Evolutionary conservation across 1,284 basidiomycete species (phyloP).

Genomic region (Pseudozyma pruni): DNA sequence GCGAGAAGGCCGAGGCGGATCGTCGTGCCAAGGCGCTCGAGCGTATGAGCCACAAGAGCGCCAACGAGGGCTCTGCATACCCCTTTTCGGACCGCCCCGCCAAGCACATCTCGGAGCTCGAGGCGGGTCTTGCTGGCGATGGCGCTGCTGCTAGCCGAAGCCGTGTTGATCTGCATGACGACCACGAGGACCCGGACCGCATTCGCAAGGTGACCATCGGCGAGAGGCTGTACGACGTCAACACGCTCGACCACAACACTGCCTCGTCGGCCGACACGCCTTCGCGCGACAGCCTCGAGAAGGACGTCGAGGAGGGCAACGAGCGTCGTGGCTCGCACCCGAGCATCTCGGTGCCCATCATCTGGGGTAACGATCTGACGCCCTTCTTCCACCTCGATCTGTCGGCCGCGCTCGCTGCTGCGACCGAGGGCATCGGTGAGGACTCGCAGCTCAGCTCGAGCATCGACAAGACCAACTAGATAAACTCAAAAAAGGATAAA

Average conservation of each 20-base stretch:
- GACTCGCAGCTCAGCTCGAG: no score
- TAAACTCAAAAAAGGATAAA: constrained; percentile 1
- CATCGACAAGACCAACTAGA: constrained; percentile 15
- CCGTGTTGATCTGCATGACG: constrained; percentile 69
- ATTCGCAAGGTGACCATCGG: constrained; percentile 53
- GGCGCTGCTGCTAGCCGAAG: constrained; percentile 57
- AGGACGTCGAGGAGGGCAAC: constrained; percentile 24
- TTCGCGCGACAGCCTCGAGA: constrained; percentile 28
- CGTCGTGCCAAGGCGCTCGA: constrained; percentile 41
- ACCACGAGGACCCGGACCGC: constrained; percentile 67
- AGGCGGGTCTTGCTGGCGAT: constrained; percentile 70
- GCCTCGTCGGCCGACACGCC: constrained; percentile 6
- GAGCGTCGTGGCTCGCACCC: constrained; percentile 3
- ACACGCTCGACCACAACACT: constrained; percentile 16
- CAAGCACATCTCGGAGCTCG: constrained; percentile 51
- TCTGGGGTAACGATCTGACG: constrained; percentile 71
- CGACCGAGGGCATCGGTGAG: constrained; percentile 60
- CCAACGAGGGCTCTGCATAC: constrained; percentile 40
- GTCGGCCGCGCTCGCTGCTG: constrained; percentile 77
- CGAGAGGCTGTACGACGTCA: constrained; percentile 28
- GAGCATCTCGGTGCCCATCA: constrained; percentile 55
- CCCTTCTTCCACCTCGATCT: constrained; percentile 91
- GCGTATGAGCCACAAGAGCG: constrained; percentile 38
- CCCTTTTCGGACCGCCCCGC: constrained; percentile 31
- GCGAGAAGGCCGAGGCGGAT: constrained; percentile 33